Conservation (phyloP, 306 rosid genomes). For the Quercus mongolica region DNA sequence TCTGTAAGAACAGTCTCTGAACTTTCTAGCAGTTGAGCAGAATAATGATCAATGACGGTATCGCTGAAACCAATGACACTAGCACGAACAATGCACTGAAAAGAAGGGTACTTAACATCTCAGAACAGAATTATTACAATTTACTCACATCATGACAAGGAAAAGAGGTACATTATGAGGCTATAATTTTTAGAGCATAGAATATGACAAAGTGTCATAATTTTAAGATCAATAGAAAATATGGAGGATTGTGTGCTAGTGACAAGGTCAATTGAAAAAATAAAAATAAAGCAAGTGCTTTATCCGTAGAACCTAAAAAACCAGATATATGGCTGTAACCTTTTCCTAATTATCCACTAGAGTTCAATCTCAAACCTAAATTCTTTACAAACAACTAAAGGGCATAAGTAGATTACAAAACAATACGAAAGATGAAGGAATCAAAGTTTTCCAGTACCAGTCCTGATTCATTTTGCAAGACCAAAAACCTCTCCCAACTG, state of each 20-base stretch:
- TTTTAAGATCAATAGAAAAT: not conserved
- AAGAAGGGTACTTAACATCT: conserved; percentile 31
- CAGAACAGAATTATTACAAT: not conserved
- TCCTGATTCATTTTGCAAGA: conserved; percentile 84
- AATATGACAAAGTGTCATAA: not conserved
- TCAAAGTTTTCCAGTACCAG: conserved; percentile 44
- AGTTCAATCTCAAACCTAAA: conserved; percentile 2
- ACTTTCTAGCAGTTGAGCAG: conserved; percentile 31
- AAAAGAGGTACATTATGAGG: not conserved
- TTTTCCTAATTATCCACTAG: not conserved
- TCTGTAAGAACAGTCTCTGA: conserved; percentile 57
- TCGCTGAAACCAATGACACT: conserved; percentile 51
- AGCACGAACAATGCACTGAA: conserved; percentile 84
- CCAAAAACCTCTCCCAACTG: conserved; percentile 81
- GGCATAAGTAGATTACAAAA: conserved; percentile 7
- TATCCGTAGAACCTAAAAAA: not conserved
- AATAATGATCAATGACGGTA: conserved; percentile 30
- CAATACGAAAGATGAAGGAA: conserved; percentile 16
- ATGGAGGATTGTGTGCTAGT: not conserved
- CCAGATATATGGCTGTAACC: not conserved
- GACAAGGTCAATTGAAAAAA: not conserved
- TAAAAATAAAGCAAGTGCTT: not conserved
- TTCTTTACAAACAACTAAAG: not conserved
- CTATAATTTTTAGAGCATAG: not conserved
- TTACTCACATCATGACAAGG: not conserved